Base-by-base conservation (phyloP, 805 yeast genomes). In the Pichia manshurica region DNA sequence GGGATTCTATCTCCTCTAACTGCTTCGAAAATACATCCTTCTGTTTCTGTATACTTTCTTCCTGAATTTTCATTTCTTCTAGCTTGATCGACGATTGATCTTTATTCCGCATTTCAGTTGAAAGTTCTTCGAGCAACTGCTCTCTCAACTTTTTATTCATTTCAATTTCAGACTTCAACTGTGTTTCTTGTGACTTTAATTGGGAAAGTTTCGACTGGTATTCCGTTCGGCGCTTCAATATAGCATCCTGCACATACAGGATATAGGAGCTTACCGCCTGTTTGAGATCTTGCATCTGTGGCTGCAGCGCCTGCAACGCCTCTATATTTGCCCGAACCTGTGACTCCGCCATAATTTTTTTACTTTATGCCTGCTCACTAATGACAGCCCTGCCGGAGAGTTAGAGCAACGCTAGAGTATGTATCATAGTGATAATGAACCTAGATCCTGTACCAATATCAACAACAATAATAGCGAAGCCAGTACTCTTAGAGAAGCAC, bases 11-110 rank as follows among this genome's bases (percentile, higher is more conserved):
- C 19, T 56, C 59, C 12, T 49, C 54, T 10, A 73, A 60, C 31
- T 70, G 67, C 5, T 48, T 43, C 23, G 50, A 50, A 36, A 57
- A 54, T 16, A 58, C 57, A 4, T 48, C 48, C 45, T 63, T 66
- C 36, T 62, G 63, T 13, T 57, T 54, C 15, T 57, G 41, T 31
- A 73, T 54, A 20, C 59, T 55, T 20, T 63, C 63, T 38, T 72
- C 68, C 41, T 72, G 72, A 7, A 58, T 45, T 22, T 58, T 54
- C 46, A 75, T 60, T 31, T 69, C 73, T 45, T 70, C 69, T 6
- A 72, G 70, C 49, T 71, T 69, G 3, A 57, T 39, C 19, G 71
- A 66, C 33, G 75, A 73, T 15, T 51, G 50, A 33, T 64, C 65
- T 32, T 59, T 46, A 28, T 55, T 59, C 21, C 49, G 35, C 15